Percentiles rank a stretch among this genome's conserved stretches.
These are phyloP conservation scores for Penicillium sp. DNA, from an alignment of 2,329 filamentous ascomycete genomes.

Conservation along the genomic window DNA sequence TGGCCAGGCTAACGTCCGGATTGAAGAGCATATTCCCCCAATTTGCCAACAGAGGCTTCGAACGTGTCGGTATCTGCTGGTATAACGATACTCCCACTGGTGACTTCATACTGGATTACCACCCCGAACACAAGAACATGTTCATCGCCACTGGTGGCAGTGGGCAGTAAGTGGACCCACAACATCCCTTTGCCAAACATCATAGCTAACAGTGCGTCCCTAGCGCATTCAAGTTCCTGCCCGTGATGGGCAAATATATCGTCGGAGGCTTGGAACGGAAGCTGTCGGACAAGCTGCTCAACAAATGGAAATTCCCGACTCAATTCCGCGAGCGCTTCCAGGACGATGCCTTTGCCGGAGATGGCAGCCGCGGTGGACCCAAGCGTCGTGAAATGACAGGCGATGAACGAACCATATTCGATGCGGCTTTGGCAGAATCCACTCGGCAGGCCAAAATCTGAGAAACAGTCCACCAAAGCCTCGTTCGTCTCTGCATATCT, in stretches of 20 bases:
- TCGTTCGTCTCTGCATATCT: neutral
- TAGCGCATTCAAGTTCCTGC: slow-evolving; percentile 62
- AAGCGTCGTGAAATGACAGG: slow-evolving; percentile 26
- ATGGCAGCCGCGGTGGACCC: slow-evolving; percentile 35
- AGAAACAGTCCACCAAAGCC: neutral
- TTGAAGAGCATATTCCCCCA: slow-evolving; percentile 59
- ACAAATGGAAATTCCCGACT: slow-evolving; percentile 55
- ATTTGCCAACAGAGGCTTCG: slow-evolving; percentile 58
- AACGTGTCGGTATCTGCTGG: slow-evolving; percentile 64
- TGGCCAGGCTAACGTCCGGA: slow-evolving; percentile 56
- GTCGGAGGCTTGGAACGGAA: slow-evolving; percentile 50
- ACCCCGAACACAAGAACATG: slow-evolving; percentile 52
- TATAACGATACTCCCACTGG: slow-evolving; percentile 68
- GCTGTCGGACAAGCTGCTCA: slow-evolving; percentile 52
- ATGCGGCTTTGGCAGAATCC: slow-evolving; percentile 19
- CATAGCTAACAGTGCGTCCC: neutral
- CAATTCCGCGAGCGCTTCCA: slow-evolving; percentile 20
- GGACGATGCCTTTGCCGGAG: slow-evolving; percentile 20
- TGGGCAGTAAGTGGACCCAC: slow-evolving; percentile 29
- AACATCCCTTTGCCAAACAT: fast-evolving
- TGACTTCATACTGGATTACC: slow-evolving; percentile 67
- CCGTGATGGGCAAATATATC: slow-evolving; percentile 61
- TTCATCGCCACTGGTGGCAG: slow-evolving; percentile 31
- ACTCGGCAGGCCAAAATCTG: slow-evolving; percentile 27
- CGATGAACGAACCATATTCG: slow-evolving; percentile 15